Evolutionary conservation across 129 eudicot species (phyloP).

Genomic region (Kitagawia praeruptora): DNA sequence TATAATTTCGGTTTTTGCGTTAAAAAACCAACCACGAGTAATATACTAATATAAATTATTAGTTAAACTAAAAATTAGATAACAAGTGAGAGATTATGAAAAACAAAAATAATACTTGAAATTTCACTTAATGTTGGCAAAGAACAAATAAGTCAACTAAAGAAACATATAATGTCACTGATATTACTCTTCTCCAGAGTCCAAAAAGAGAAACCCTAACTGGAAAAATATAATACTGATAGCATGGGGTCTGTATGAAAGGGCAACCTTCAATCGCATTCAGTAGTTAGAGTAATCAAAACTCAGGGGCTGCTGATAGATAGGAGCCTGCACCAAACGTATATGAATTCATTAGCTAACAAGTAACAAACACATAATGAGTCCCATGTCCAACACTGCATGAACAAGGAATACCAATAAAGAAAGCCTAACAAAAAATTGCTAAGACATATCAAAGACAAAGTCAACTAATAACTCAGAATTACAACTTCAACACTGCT

Average conservation of each 20-base stretch:
- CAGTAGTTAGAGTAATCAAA: constrained; percentile 81
- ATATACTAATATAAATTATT: background rate
- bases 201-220: background rate
- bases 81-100: no score
- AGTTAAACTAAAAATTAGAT: background rate
- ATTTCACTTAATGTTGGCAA: background rate
- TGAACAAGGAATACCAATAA: background rate
- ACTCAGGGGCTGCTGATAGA: constrained; percentile 91
- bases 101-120: background rate
- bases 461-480: background rate
- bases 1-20: no score
- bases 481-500: background rate
- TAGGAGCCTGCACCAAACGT: constrained; percentile 61
- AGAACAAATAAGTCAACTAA: background rate
- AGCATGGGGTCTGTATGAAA: background rate
- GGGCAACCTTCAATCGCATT: background rate
- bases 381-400: background rate
- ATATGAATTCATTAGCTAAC: background rate
- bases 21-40: background rate
- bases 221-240: background rate
- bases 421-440: background rate
- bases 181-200: background rate
- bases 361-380: background rate
- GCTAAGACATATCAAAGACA: background rate
- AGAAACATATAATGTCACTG: background rate